Percentiles rank a stretch among this genome's conserved stretches.
Conservation (phyloP, 225 moss, liverwort and hornwort species). For the Straminergon stramineum region DNA sequence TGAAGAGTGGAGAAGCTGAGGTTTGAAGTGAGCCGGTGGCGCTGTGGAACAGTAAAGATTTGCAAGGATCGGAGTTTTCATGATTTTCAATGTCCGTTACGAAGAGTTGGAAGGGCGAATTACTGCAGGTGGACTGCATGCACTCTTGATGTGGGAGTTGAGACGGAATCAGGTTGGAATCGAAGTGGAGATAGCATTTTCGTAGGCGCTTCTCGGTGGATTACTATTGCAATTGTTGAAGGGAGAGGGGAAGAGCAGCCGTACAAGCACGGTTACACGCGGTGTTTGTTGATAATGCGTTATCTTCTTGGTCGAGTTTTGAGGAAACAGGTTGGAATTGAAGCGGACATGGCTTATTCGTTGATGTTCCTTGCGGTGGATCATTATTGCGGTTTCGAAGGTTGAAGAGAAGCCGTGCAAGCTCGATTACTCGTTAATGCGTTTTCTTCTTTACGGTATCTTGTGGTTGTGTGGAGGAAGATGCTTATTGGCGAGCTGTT, state of each 20-base stretch:
- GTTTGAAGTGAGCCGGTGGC: not conserved
- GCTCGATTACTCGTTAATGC: not conserved
- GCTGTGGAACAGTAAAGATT: not conserved
- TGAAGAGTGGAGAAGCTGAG: not conserved
- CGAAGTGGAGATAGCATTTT: not conserved
- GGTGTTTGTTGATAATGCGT: not conserved
- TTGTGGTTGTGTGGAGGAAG: not conserved
- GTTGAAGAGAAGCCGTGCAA: not conserved
- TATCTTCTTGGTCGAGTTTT: not conserved
- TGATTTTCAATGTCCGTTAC: not conserved
- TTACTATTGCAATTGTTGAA: not conserved
- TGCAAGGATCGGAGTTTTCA: not conserved
- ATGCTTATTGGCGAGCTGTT: slow-evolving; percentile 9
- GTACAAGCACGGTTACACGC: not conserved
- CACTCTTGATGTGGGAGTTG: not conserved
- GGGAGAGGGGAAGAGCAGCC: not conserved
- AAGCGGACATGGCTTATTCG: not conserved
- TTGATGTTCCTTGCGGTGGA: not conserved
- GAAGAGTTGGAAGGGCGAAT: not conserved
- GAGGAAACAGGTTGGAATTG: not conserved
- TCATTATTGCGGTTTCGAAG: not conserved
- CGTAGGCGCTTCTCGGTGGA: not conserved
- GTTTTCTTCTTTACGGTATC: not conserved
- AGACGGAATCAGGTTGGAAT: not conserved
- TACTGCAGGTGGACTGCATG: not conserved